These are phyloP conservation scores for Nymphaea colorata DNA, from an alignment of 164 flowering plant species.

Conservation along the genomic window DNA sequence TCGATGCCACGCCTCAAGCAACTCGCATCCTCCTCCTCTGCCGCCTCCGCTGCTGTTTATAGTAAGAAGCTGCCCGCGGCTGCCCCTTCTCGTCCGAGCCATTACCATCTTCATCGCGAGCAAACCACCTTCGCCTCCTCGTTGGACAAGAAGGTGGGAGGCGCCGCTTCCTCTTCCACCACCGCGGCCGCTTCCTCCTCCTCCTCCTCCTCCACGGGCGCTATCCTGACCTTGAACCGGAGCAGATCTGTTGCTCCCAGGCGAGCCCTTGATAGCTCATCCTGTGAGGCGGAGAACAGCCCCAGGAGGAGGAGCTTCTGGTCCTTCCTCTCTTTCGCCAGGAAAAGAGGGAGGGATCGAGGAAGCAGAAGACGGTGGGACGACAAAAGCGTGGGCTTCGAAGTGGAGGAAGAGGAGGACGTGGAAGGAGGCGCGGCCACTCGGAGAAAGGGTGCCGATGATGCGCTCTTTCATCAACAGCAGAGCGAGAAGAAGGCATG, in stretches of 20 bases:
- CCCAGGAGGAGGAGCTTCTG: constrained; percentile 53
- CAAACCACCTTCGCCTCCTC: constrained; percentile 13
- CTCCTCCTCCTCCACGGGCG: constrained; percentile 2
- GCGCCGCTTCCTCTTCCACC: constrained; percentile 5
- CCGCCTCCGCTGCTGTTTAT: constrained; percentile 26
- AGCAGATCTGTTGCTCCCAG: constrained; percentile 55
- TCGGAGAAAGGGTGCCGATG: constrained; percentile 1
- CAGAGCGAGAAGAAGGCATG: background rate
- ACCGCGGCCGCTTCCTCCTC: constrained; percentile 8
- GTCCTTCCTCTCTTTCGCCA: constrained; percentile 57
- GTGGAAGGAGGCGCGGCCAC: constrained; percentile 4
- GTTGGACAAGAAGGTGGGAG: constrained; percentile 4
- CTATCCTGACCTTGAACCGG: constrained; percentile 35
- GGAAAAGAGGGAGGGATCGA: background rate
- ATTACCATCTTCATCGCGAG: background rate
- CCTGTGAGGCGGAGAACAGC: constrained; percentile 12
- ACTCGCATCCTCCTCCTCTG: constrained; percentile 17
- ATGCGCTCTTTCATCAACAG: background rate
- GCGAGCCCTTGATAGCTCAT: constrained; percentile 17
- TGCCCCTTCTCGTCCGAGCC: background rate
- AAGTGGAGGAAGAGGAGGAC: background rate
- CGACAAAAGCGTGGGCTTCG: background rate
- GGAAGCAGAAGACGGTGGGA: background rate
- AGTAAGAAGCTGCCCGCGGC: background rate
- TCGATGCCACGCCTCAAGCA: constrained; percentile 19